Conservation (phyloP, 176 grass and related monocot species). For the Cenchrus fungigraminus region DNA sequence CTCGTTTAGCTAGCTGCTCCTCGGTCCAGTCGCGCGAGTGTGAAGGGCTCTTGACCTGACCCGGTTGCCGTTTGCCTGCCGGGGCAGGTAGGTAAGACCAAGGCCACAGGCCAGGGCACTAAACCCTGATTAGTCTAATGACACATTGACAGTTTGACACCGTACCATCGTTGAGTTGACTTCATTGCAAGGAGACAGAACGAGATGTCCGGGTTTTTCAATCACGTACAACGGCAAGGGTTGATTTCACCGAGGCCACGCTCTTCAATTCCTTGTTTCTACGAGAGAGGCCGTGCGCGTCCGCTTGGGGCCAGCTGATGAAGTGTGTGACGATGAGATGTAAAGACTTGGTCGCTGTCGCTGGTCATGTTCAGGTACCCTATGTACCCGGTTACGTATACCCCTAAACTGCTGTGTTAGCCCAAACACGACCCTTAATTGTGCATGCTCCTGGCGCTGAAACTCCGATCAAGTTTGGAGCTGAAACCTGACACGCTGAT, state of each 20-base stretch:
- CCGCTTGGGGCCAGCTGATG: neutral
- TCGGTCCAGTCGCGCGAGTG: neutral
- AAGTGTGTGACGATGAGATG: neutral
- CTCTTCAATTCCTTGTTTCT: neutral
- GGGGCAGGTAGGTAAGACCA: constrained; percentile 11
- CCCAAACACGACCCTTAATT: too few relatives aligned
- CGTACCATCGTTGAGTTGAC: neutral
- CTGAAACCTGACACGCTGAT: too few relatives aligned
- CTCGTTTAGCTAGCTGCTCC: too few relatives aligned
- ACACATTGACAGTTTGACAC: neutral
- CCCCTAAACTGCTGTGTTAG: too few relatives aligned
- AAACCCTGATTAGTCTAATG: too few relatives aligned
- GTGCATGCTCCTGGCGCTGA: too few relatives aligned
- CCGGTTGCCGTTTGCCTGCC: neutral
- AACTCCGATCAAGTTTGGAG: too few relatives aligned
- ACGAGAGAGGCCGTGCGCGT: neutral
- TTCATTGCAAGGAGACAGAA: neutral
- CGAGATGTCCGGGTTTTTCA: neutral
- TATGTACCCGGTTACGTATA: too few relatives aligned
- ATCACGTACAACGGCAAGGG: neutral
- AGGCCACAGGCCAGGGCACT: neutral
- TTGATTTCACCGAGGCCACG: constrained; percentile 1
- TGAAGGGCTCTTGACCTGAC: constrained; percentile 10
- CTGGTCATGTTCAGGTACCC: neutral
- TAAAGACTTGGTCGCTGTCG: neutral